Base-by-base conservation (phyloP, 208 protist genomes). In the Porcisia deanei region DNA sequence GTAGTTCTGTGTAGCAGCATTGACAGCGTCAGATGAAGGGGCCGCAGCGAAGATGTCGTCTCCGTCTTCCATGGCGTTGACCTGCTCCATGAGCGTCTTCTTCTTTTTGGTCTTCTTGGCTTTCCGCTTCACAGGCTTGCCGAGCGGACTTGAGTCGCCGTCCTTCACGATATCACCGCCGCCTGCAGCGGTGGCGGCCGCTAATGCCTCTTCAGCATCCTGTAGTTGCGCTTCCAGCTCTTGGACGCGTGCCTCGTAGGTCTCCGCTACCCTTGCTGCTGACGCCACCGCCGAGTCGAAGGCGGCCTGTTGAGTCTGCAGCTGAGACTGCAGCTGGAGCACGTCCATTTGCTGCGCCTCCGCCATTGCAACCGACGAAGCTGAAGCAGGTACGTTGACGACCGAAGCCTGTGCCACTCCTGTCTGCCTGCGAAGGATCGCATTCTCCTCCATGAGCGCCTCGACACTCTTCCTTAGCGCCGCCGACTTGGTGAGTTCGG, bases 81-180 rank as follows among this genome's bases (percentile, higher is more conserved):
- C 71, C 75, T 91, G 85, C 60, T 88, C 84, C 54, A 76, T 75
- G 52, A 87, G 61, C 41, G 75, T 88, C 75, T 85, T 84, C 79
- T 82, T 86, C 76, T 85, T 88, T 22, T 59, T 83, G 58, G 83
- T 83, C 80, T 91, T 91, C 73, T 85, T 88, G n/a, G 81, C 68
- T 73, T 85, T 87, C 73, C 86, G 86, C 76, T 77, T 83, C n/a
- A 37, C 52, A 1, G 73, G 77, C 34, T 67, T 61, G 30, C 72
- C 69, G 3, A 73, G 58, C 53, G 60, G 71, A 6, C 76, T 52
- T 14, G 66, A 10, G 8, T 68, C 63, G 14, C 60, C 78, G 2
- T 69, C 70, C 25, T 63, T 49, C 18, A 3, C 79, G 37, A 8
- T 71, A 7, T 58, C 64, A 16, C 30, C 81, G 3, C 45, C 41